Conservation (phyloP, 2,329 filamentous ascomycete species). For the Raffaelea arxii region DNA sequence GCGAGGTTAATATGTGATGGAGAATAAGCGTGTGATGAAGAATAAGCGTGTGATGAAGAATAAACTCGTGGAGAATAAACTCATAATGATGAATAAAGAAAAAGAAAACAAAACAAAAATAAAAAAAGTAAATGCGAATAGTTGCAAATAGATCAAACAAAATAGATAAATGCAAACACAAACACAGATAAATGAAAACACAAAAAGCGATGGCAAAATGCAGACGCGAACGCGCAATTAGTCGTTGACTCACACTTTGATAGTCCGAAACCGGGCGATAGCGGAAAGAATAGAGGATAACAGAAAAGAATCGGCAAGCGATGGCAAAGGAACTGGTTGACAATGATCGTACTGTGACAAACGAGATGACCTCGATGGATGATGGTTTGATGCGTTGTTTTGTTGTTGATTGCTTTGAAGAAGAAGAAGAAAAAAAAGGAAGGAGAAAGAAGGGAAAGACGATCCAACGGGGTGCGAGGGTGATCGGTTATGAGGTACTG, state of each 20-base stretch:
- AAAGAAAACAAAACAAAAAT: neutral
- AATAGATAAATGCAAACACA: neutral
- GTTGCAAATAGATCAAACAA: too few relatives aligned
- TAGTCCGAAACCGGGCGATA: constrained; percentile 20
- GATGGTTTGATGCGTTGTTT: constrained; percentile 28
- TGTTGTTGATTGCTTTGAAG: constrained; percentile 40
- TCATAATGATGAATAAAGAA: too few relatives aligned
- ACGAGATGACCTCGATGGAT: constrained; percentile 46
- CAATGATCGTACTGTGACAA: constrained; percentile 52
- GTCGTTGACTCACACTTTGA: constrained; percentile 20
- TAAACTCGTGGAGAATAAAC: neutral
- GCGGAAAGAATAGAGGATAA: constrained; percentile 13
- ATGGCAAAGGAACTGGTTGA: constrained; percentile 34
- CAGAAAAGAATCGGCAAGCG: constrained; percentile 21
- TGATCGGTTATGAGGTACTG: constrained; percentile 17
- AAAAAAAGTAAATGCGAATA: neutral
- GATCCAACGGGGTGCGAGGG: too few relatives aligned
- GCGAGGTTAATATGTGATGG: neutral
- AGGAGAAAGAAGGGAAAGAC: constrained; percentile 22
- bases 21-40: too few relatives aligned
- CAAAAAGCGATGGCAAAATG: neutral
- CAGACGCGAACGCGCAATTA: constrained; percentile 5
- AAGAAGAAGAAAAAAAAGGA: constrained; percentile 21
- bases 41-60: neutral
- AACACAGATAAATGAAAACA: neutral